Evolutionary conservation across 179 eudicot genomes (phyloP).

Genomic region (Spergularia azorica): DNA sequence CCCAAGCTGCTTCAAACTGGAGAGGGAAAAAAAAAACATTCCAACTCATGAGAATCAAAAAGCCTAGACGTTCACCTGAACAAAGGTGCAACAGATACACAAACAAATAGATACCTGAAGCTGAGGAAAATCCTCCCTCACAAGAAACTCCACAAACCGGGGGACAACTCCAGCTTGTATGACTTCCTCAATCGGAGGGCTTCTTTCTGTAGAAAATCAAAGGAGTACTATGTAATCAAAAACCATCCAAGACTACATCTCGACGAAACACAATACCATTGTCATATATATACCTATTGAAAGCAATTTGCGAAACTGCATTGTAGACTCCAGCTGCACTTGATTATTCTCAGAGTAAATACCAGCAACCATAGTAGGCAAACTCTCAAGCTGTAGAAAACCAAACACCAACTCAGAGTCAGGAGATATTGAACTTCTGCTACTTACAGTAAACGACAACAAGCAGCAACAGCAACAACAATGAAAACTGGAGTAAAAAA

Average conservation of each 20-base stretch:
- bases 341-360: conserved; percentile 49
- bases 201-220: conserved; percentile 57
- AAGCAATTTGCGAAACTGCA: conserved; percentile 83
- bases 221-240: neutral
- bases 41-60: neutral
- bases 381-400: conserved; percentile 53
- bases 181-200: conserved; percentile 96
- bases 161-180: conserved; percentile 93
- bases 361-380: conserved; percentile 60
- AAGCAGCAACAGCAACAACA: too few relatives aligned
- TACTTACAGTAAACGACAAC: too few relatives aligned
- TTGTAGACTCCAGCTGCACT: conserved; percentile 76
- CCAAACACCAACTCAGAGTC: conserved; percentile 9
- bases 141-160: conserved; percentile 81
- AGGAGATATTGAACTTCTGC: neutral
- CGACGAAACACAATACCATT: neutral
- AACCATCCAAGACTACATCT: neutral
- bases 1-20: conserved; percentile 85
- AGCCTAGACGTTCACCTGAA: neutral
- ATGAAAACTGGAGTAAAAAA: too few relatives aligned
- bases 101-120: conserved; percentile 60
- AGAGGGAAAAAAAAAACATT: neutral
- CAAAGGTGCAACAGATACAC: neutral
- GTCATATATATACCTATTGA: conserved; percentile 63
- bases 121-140: conserved; percentile 85